Evolutionary conservation across 2,329 filamentous ascomycete genomes (phyloP), one percentile per base, ranked within the genome.

Genomic region (Fusarium newnesense): DNA sequence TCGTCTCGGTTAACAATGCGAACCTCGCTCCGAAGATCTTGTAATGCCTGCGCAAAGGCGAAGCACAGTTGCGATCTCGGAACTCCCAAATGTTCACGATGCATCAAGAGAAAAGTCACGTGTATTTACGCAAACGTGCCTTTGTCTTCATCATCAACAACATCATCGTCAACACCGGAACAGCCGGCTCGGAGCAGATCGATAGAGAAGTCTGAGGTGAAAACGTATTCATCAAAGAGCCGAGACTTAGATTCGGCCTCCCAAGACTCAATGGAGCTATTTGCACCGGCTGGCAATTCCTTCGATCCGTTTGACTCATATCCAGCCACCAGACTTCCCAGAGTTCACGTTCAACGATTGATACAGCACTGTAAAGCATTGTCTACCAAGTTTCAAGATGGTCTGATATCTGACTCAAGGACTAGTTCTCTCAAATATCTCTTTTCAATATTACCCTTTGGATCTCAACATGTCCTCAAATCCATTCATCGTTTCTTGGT

Each of bases 381-480:
- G 39, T 49, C 66, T 40, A 7, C 58, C n/a, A n/a, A 18, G 30
- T 24, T 24, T 42, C n/a, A 49, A 11, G 15, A 24, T 9, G 21
- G 37, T 19, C 12, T 32, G 8, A 9, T 21, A 21, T 74, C 79
- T 78, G 43, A 76, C 60, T 7, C n/a, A 34, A 44, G 18, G 62
- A 88, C 87, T 60, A 89, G 88, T 90, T 69, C 79, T 89, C 7
- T 83, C 85, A 46, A 88, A 86, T 49, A 90, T 90, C 52, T 87
- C 88, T 0, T 90, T 90, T 57, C 85, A 89, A 69, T 90, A 90
- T 73, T 90, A 90, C 72, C 88, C 88, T 2, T 80, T 89, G 26
- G 88, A 90, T 58, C 79, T 88, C 12, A 84, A 82, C 67, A 75
- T 83, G n/a, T 78, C 78, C 0, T 87, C 88, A 12, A 90, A 90